Conservation (phyloP, 208 protist genomes). For the Porcisia deanei region DNA sequence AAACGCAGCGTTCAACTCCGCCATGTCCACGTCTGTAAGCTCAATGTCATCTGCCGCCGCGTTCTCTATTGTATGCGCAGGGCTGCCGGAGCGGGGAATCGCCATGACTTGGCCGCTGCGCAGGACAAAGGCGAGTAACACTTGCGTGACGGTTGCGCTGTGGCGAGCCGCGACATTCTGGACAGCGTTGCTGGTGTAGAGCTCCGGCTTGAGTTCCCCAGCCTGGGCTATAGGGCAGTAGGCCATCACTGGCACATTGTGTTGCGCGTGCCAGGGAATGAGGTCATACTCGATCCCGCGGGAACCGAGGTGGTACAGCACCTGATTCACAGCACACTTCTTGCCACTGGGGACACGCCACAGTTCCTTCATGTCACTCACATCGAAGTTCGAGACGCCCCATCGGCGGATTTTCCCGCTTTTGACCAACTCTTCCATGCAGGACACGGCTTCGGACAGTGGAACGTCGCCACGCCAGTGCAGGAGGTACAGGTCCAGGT, state of each 20-base stretch:
- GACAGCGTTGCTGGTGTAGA: conserved; percentile 50
- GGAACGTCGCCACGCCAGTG: conserved; percentile 75
- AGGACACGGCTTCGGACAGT: conserved; percentile 73
- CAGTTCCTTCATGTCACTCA: conserved; percentile 69
- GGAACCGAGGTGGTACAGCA: conserved; percentile 85
- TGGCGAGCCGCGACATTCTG: conserved; percentile 35
- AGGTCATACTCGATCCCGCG: conserved; percentile 70
- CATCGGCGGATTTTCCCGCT: conserved; percentile 71
- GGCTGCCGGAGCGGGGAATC: conserved; percentile 62
- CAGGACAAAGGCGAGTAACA: conserved; percentile 42
- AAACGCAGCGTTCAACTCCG: conserved; percentile 33
- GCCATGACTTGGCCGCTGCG: conserved; percentile 37
- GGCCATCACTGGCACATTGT: conserved; percentile 70
- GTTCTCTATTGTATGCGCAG: conserved; percentile 63
- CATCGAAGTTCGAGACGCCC: conserved; percentile 84
- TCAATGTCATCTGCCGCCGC: conserved; percentile 45
- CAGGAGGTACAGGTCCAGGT: conserved; percentile 92
- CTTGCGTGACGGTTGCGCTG: conserved; percentile 36
- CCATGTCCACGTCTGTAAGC: conserved; percentile 39
- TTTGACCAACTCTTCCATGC: conserved; percentile 78
- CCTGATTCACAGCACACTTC: conserved; percentile 76
- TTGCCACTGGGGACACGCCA: conserved; percentile 48
- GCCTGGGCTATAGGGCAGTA: conserved; percentile 80
- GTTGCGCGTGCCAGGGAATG: conserved; percentile 45
- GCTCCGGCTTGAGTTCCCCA: conserved; percentile 47